Evolutionary conservation across 2,329 filamentous ascomycete genomes (phyloP).

Genomic region (Fusarium ramigenum): DNA sequence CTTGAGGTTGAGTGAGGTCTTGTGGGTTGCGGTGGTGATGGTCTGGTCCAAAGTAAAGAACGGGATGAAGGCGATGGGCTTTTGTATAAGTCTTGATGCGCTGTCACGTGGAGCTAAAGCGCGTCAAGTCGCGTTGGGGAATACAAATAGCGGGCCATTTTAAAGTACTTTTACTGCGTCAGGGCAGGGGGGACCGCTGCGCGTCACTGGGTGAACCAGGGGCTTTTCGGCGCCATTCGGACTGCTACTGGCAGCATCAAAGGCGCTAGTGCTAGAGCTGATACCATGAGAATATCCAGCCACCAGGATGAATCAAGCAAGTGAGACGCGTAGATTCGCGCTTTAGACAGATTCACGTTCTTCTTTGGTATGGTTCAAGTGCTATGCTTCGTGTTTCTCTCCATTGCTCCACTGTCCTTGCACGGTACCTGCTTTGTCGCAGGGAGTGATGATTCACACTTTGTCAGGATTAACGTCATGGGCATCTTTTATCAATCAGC

Average conservation of each 20-base stretch:
- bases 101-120: conserved; percentile 51
- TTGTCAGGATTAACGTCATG: conserved; percentile 38
- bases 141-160: conserved; percentile 39
- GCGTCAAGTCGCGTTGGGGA: conserved; percentile 47
- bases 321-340: conserved; percentile 39
- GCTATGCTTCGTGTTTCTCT: conserved; percentile 12
- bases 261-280: conserved; percentile 27
- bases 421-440: conserved; percentile 19
- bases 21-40: conserved; percentile 45
- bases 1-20: conserved; percentile 23
- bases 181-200: conserved; percentile 27
- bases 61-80: conserved; percentile 46
- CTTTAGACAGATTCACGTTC: conserved; percentile 30
- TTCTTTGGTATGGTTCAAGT: conserved; percentile 26
- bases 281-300: conserved; percentile 34
- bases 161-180: conserved; percentile 14
- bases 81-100: conserved; percentile 51
- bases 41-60: conserved; percentile 32
- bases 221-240: conserved; percentile 29
- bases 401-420: conserved; percentile 10
- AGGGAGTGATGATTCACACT: conserved; percentile 39
- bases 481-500: conserved; percentile 47
- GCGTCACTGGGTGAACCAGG: conserved; percentile 39
- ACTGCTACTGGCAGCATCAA: conserved; percentile 21
- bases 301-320: conserved; percentile 34